A percentile compares a stretch with the other conserved stretches of the same genome.
Evolutionary conservation across 1,139 yeast species (phyloP).

Genomic region (Blastobotrys aristatus): DNA sequence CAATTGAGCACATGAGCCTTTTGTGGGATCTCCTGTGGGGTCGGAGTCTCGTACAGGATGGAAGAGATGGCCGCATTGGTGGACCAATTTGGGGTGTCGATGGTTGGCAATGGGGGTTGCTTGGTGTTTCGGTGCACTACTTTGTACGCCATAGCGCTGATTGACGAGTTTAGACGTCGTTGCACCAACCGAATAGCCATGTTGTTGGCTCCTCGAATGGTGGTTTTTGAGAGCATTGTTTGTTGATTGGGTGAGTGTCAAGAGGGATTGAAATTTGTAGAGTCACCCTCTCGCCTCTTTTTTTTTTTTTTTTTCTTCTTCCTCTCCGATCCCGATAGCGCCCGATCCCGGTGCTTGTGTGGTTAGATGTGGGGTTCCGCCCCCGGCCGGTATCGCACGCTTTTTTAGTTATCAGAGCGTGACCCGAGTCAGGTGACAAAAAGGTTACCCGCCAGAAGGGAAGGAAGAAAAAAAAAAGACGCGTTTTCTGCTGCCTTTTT

Average conservation of each 20-base stretch:
- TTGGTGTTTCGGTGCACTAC: slow-evolving; percentile 74
- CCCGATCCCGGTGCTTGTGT: background rate
- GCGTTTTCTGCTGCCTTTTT: background rate
- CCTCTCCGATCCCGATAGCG: slow-evolving; percentile 1
- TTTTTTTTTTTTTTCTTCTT: background rate
- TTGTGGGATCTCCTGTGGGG: slow-evolving; percentile 45
- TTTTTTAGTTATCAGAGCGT: background rate
- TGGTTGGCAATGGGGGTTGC: slow-evolving; percentile 90
- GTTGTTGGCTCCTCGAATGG: slow-evolving; percentile 2
- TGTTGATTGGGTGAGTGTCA: background rate
- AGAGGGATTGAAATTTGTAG: background rate
- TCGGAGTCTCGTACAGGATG: slow-evolving; percentile 89
- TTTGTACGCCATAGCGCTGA: slow-evolving; percentile 95
- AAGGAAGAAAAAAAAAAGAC: too few relatives aligned
- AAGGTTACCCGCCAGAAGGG: too few relatives aligned
- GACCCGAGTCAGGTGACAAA: background rate
- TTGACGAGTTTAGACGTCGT: slow-evolving; percentile 42
- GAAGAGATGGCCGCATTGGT: slow-evolving; percentile 95
- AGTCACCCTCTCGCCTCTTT: background rate
- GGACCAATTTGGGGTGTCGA: slow-evolving; percentile 92
- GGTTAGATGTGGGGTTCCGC: background rate
- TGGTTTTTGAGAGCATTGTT: slow-evolving; percentile 1
- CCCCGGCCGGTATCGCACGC: background rate
- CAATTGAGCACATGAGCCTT: slow-evolving; percentile 87
- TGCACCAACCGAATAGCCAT: background rate